These are phyloP conservation scores for Eucalyptus regnans DNA, from an alignment of 345 rosid species.

Conservation along the genomic window DNA sequence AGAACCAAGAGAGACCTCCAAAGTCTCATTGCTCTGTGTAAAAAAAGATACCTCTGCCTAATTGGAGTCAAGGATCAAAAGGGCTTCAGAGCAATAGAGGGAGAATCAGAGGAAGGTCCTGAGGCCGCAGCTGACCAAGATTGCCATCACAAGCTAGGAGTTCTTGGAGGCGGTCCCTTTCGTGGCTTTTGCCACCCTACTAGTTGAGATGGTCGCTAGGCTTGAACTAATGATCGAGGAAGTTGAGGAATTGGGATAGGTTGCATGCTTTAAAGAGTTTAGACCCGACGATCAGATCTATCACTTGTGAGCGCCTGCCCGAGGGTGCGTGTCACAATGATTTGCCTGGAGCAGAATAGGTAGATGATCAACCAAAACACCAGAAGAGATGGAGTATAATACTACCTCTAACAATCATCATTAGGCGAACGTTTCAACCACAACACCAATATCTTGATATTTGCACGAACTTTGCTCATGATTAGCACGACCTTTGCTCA, in stretches of 20 bases:
- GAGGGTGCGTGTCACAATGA: background rate
- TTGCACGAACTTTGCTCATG: too few relatives aligned
- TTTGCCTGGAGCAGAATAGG: slow-evolving; percentile 6
- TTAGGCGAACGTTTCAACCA: too few relatives aligned
- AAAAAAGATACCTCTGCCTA: slow-evolving; percentile 53
- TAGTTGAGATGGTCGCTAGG: slow-evolving; percentile 60
- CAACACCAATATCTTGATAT: too few relatives aligned
- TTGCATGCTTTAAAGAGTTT: slow-evolving; percentile 50
- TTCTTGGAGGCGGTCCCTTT: slow-evolving; percentile 77
- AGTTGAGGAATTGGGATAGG: slow-evolving; percentile 54
- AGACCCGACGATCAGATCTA: slow-evolving; percentile 8
- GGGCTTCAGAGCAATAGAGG: slow-evolving; percentile 2
- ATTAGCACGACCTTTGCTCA: too few relatives aligned
- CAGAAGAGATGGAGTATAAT: too few relatives aligned
- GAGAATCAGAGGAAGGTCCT: slow-evolving; percentile 31
- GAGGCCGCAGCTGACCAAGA: slow-evolving; percentile 59
- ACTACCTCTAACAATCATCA: too few relatives aligned
- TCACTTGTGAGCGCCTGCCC: slow-evolving; percentile 6
- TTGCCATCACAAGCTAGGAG: slow-evolving; percentile 45
- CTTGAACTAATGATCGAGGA: slow-evolving; percentile 57
- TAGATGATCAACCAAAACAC: background rate
- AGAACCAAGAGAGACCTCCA: slow-evolving; percentile 1
- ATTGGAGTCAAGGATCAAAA: slow-evolving; percentile 37
- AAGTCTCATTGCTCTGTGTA: slow-evolving; percentile 26
- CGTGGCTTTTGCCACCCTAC: slow-evolving; percentile 62